Base-by-base conservation (phyloP, 2,329 filamentous ascomycete species). In the Raffaelea deltoideospora region DNA sequence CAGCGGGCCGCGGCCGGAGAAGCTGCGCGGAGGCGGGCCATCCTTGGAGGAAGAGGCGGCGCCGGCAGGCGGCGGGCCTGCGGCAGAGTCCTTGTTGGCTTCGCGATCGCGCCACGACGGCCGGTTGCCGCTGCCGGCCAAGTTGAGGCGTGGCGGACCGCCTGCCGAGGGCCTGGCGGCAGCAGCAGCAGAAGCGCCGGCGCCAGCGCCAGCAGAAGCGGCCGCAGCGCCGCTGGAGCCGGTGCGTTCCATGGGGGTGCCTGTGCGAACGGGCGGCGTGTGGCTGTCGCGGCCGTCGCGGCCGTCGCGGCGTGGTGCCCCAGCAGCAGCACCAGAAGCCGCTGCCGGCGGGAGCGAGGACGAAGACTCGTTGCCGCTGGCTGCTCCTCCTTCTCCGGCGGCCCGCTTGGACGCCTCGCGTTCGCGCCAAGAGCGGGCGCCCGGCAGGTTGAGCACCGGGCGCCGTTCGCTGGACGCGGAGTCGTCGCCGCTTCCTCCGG, bases 351-450 rank as follows among this genome's bases (percentile, higher is more conserved):
- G 24, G 14, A n/a, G 13, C 5, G 13, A n/a, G n/a, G n/a, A n/a
- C n/a, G n/a, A n/a, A n/a, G n/a, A n/a, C n/a, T n/a, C n/a, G n/a
- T n/a, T n/a, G n/a, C n/a, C n/a, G n/a, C n/a, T n/a, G n/a, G n/a
- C n/a, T n/a, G n/a, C n/a, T n/a, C n/a, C n/a, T n/a, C n/a, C n/a
- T n/a, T n/a, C n/a, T n/a, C 47, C 50, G 10, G 52, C 48, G 26
- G 60, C 53, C 48, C 49, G 48, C 51, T 50, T 66, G 41, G 64
- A 59, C 35, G 72, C 73, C 57, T 84, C 71, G 49, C 79, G 76
- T 23, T 85, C 79, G 55, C 80, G 76, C 81, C 80, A 86, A 48
- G 54, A 64, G 47, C 72, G 71, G 42, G 61, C 57, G 42, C 70
- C 69, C 41, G 69, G 59, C 37, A 85, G 68, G 37, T 64, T 56